Conservation (phyloP, 2,329 filamentous ascomycete genomes). For the Zalaria sp. region DNA sequence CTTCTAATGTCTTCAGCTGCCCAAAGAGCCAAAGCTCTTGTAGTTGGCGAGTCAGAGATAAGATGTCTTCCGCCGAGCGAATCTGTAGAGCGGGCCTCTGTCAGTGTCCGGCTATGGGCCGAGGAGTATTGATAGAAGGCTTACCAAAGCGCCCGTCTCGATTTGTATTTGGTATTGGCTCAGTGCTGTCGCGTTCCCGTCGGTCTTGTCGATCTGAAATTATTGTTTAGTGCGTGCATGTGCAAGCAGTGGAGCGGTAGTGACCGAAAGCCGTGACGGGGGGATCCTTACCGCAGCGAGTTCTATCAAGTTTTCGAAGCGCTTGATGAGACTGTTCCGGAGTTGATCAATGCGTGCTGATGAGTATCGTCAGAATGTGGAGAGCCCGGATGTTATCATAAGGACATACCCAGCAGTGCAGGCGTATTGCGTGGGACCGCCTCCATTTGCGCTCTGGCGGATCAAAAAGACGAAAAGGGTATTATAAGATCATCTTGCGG, state of each 20-base stretch:
- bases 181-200: conserved; percentile 41
- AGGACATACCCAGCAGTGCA: conserved; percentile 22
- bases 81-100: conserved; percentile 27
- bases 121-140: conserved; percentile 7
- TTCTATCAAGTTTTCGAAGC: conserved; percentile 42
- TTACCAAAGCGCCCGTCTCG: conserved; percentile 43
- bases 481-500: background rate
- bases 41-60: conserved; percentile 45
- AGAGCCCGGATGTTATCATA: too few species aligned
- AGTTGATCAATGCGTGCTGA: conserved; percentile 25
- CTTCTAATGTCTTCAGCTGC: conserved; percentile 42
- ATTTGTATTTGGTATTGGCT: conserved; percentile 45
- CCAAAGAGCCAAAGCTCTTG: conserved; percentile 57
- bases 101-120: background rate
- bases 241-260: background rate
- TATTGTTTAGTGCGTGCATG: background rate
- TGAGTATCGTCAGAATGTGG: too few species aligned
- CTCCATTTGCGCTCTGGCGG: conserved; percentile 18
- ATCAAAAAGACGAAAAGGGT: background rate
- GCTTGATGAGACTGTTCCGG: conserved; percentile 29
- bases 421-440: conserved; percentile 26
- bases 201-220: conserved; percentile 33
- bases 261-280: background rate
- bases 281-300: conserved; percentile 31
- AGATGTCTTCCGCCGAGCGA: conserved; percentile 46